Conservation (phyloP, 108 stramenopile species). For the Discostella stelligeroides region DNA sequence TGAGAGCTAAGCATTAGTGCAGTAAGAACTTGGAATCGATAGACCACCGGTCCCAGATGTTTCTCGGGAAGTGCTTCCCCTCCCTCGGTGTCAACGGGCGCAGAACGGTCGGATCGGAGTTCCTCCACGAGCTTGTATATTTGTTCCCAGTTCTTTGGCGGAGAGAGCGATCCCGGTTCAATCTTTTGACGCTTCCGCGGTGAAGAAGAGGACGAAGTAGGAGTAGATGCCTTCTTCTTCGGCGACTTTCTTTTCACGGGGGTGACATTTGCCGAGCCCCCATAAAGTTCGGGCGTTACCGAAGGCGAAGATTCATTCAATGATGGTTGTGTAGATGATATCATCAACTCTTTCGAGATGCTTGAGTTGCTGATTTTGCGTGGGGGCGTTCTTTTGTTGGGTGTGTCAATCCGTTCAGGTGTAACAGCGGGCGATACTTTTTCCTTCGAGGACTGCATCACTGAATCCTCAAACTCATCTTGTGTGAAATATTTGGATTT, state of each 20-base stretch:
- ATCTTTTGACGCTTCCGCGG: slow-evolving; percentile 50
- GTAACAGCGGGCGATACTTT: too few species aligned
- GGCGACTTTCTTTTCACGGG: slow-evolving; percentile 24
- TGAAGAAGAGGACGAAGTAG: slow-evolving; percentile 12
- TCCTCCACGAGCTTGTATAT: slow-evolving; percentile 79
- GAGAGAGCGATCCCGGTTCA: slow-evolving; percentile 47
- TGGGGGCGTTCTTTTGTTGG: slow-evolving; percentile 1
- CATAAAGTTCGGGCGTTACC: slow-evolving; percentile 6
- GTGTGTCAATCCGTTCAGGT: too few species aligned
- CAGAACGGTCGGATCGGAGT: slow-evolving; percentile 75
- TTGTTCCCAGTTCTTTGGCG: slow-evolving; percentile 69
- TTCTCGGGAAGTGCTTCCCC: slow-evolving; percentile 70
- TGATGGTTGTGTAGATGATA: background rate
- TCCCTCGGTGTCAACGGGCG: slow-evolving; percentile 84
- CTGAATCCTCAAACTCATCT: background rate
- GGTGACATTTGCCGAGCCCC: background rate
- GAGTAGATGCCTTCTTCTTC: background rate
- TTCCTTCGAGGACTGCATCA: background rate
- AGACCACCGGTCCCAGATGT: slow-evolving; percentile 45
- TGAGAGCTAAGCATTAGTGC: slow-evolving; percentile 89
- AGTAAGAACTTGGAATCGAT: slow-evolving; percentile 78
- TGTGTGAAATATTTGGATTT: slow-evolving; percentile 37
- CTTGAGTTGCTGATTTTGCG: background rate
- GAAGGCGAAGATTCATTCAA: background rate
- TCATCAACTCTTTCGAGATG: background rate